Evolutionary conservation across 306 rosid species (phyloP).

Genomic region (Cicer cuneatum): DNA sequence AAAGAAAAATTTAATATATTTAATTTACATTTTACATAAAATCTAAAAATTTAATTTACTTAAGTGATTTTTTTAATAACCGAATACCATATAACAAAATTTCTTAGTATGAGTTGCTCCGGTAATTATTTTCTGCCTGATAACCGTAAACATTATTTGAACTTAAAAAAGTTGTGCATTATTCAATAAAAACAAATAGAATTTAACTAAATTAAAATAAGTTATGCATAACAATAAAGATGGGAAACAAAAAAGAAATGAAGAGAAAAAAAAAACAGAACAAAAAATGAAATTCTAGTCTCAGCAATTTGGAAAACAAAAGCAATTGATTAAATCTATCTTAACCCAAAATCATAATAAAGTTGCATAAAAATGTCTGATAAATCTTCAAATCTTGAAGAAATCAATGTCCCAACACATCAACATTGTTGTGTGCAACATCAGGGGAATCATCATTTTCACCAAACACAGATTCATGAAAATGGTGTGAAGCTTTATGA

Average conservation of each 20-base stretch:
- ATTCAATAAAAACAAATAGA: neutral
- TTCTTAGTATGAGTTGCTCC: too few relatives aligned
- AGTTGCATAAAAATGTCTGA: neutral
- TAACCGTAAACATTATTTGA: too few relatives aligned
- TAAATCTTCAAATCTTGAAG: neutral
- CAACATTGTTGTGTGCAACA: constrained; percentile 33
- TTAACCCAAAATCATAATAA: neutral
- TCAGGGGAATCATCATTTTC: constrained; percentile 32
- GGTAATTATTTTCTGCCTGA: too few relatives aligned
- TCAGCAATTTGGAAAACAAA: neutral
- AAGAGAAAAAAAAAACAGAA: neutral
- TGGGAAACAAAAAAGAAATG: neutral
- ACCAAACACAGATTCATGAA: neutral
- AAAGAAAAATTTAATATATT: too few relatives aligned
- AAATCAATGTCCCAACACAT: constrained; percentile 47
- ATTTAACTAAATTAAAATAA: constrained; percentile 1
- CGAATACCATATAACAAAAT: too few relatives aligned
- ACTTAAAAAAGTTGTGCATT: too few relatives aligned
- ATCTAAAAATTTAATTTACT: too few relatives aligned
- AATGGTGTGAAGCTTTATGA: neutral
- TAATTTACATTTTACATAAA: too few relatives aligned
- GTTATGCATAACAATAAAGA: neutral
- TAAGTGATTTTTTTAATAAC: too few relatives aligned
- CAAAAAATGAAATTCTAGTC: constrained; percentile 1
- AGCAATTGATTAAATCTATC: neutral